Conservation (phyloP, 2,329 filamentous ascomycete genomes). For the Penicillium sp. region DNA sequence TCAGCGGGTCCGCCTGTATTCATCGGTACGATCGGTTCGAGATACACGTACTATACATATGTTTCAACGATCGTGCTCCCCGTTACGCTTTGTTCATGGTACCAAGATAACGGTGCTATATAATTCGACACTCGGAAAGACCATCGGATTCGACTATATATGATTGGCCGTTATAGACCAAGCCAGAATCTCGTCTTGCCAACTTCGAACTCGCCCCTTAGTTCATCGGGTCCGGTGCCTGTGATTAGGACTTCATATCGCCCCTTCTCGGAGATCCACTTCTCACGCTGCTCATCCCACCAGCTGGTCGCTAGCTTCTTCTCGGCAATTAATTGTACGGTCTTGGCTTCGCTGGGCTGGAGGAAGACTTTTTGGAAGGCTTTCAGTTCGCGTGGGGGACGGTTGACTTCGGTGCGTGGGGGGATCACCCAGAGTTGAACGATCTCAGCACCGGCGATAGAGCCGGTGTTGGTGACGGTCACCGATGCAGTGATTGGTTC, state of each 20-base stretch:
- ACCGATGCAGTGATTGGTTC: conserved; percentile 46
- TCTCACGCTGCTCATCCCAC: conserved; percentile 61
- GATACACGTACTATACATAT: no score
- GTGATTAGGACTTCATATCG: conserved; percentile 59
- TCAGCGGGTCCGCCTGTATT: conserved; percentile 1
- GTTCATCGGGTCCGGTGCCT: conserved; percentile 48
- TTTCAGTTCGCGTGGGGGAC: conserved; percentile 58
- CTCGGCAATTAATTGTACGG: conserved; percentile 50
- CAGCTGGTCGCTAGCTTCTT: conserved; percentile 63
- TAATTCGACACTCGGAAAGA: no score
- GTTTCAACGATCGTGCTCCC: no score
- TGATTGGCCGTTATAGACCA: conserved; percentile 52
- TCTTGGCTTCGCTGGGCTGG: conserved; percentile 54
- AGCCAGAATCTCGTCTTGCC: conserved; percentile 62
- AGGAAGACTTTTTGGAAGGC: conserved; percentile 61
- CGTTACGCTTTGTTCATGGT: no score
- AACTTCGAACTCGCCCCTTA: conserved; percentile 53
- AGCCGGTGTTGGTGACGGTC: conserved; percentile 50
- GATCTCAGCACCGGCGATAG: conserved; percentile 49
- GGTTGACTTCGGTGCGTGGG: conserved; percentile 47
- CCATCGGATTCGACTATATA: no score
- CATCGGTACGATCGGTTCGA: no score
- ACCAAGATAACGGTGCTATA: no score
- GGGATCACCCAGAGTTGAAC: conserved; percentile 52
- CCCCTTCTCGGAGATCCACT: conserved; percentile 63